Evolutionary conservation across 176 grass and related monocot species (phyloP).

Genomic region (Musa acuminata): DNA sequence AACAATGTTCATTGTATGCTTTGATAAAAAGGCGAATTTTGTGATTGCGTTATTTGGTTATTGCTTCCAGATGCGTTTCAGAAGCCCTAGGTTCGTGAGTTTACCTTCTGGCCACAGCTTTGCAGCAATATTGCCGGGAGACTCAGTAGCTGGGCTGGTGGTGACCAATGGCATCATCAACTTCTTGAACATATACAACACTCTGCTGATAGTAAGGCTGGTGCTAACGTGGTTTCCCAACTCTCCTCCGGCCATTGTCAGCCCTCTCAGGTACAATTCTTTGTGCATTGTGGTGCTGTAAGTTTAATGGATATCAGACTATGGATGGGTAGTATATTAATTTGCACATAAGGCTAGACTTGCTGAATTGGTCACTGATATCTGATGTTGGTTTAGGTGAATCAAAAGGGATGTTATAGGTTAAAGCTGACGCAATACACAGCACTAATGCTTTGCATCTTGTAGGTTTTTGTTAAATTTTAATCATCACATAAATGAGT

Average conservation of each 20-base stretch:
- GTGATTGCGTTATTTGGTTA: background rate
- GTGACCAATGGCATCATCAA: conserved; percentile 80
- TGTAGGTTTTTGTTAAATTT: background rate
- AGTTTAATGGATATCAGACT: background rate
- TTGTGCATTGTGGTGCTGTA: background rate
- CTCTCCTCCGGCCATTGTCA: conserved; percentile 78
- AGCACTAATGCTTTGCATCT: background rate
- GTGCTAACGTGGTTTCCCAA: conserved; percentile 98
- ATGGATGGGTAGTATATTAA: background rate
- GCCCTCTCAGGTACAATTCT: conserved; percentile 61
- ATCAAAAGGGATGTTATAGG: background rate
- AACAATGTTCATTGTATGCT: background rate
- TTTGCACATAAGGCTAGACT: background rate
- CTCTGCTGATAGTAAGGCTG: conserved; percentile 70
- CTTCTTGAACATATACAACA: conserved; percentile 97
- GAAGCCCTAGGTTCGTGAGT: conserved; percentile 14
- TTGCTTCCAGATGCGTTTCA: conserved; percentile 25
- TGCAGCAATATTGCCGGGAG: conserved; percentile 69
- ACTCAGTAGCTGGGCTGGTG: conserved; percentile 70
- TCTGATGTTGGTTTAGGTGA: background rate
- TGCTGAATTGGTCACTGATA: background rate
- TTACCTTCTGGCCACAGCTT: conserved; percentile 39
- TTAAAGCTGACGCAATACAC: background rate
- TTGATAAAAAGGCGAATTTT: too few species aligned
- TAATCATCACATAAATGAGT: background rate